Conservation (phyloP, 2,329 filamentous ascomycete genomes). For the Colletotrichum cereale region DNA sequence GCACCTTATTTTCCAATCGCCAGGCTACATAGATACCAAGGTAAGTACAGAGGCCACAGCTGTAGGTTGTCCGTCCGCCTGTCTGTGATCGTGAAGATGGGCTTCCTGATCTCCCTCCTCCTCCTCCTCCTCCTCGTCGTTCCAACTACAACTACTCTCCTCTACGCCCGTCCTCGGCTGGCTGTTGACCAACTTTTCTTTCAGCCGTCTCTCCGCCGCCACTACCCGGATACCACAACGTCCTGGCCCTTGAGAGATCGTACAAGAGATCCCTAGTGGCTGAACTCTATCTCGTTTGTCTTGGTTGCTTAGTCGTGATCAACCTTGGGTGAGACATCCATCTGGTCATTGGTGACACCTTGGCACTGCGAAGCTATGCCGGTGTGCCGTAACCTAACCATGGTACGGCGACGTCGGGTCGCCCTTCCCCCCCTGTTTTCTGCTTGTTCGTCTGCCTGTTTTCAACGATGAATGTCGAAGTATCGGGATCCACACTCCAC, state of each 20-base stretch:
- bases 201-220: neutral
- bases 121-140: neutral
- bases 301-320: conserved; percentile 6
- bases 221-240: neutral
- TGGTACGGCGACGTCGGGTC: neutral
- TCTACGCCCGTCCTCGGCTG: neutral
- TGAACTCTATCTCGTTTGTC: conserved; percentile 30
- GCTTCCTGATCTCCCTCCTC: neutral
- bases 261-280: conserved; percentile 7
- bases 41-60: too few relatives aligned
- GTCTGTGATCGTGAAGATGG: neutral
- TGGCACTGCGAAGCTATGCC: conserved; percentile 9
- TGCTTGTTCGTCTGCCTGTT: neutral
- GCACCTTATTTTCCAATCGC: neutral
- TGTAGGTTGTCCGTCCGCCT: too few relatives aligned
- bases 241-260: neutral
- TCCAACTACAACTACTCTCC: too few relatives aligned
- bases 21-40: too few relatives aligned
- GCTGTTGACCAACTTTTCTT: neutral
- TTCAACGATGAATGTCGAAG: neutral
- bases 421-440: too few relatives aligned
- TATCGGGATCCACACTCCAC: too few relatives aligned
- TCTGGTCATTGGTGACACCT: neutral
- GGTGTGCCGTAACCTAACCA: conserved; percentile 4
- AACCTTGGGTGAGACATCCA: conserved; percentile 22